Evolutionary conservation across 2,329 filamentous ascomycete genomes (phyloP).

Genomic region (Aspergillus transmontanensis): DNA sequence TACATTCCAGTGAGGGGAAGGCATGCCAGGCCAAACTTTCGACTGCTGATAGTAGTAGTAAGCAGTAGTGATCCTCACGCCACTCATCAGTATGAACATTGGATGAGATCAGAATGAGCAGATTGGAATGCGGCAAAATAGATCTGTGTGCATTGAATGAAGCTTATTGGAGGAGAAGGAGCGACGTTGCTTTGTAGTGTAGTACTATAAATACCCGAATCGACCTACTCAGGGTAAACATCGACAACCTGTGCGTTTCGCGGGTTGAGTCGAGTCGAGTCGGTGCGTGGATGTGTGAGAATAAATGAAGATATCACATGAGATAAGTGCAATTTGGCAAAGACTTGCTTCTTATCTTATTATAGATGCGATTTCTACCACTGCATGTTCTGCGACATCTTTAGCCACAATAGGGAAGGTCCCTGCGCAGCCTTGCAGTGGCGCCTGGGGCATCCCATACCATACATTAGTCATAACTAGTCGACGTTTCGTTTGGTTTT

Average conservation of each 20-base stretch:
- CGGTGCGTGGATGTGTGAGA: not conserved
- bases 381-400: not conserved
- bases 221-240: no score
- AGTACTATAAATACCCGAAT: not conserved
- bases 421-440: not conserved
- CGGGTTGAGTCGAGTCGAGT: not conserved
- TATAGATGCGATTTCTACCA: not conserved
- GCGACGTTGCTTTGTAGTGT: not conserved
- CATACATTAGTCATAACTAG: not conserved
- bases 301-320: not conserved
- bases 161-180: not conserved
- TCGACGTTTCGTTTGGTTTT: not conserved
- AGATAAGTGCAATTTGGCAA: not conserved
- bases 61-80: not conserved
- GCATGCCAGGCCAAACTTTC: not conserved
- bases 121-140: not conserved
- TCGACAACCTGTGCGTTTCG: not conserved
- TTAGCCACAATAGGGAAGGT: not conserved
- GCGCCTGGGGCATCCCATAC: slow-evolving; percentile 8
- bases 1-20: not conserved
- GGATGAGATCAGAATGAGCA: not conserved
- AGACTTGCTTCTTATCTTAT: not conserved
- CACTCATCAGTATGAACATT: not conserved
- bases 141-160: not conserved
- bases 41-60: not conserved